Base-by-base conservation (phyloP, 768 basidiomycete genomes). In the Cystoderma amianthinum region DNA sequence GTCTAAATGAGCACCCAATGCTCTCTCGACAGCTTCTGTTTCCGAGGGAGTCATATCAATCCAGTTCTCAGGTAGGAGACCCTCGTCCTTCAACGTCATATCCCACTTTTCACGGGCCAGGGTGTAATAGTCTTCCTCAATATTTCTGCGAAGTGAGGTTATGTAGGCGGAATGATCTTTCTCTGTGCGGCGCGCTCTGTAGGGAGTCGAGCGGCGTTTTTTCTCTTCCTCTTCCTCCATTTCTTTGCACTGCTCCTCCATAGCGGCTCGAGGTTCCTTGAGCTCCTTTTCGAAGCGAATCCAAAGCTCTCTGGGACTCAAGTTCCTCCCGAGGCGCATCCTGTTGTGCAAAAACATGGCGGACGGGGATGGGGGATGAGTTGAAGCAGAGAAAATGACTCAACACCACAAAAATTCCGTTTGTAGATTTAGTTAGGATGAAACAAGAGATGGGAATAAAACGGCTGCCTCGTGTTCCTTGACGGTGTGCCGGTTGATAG, bases 31-130 rank as follows among this genome's bases (percentile, higher is more conserved):
- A 9, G 57, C 58, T 15, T 49, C 48, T 35, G 55, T 57, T 42
- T 73, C 72, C 15, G 52, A 57, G 4, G 49, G 45, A 3, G 67
- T 61, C 49, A 73, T 70, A 36, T 63, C 58, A 2, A 58, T 62
- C 74, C 72, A 76, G 46, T 69, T 64, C 32, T 69, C 66, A 47
- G 61, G 60, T 33, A 50, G 47, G 40, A 74, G 59, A 13, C 62
- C 56, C 6, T 57, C 61, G 6, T 47, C 44, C 7, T 47, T 35
- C 30, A 74, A 55, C 41, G 61, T 50, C 12, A 49, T 44, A 34
- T 69, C 62, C 74, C 74, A 74, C 47, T 71, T 64, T 32, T 55
- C 53, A 37, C 67, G 57, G 20, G 65, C 58, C 22, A 55, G 50
- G 6, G 51, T 48, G 35, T 60, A 62, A 42, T 67, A 54, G 1